These are phyloP conservation scores for Globisporangium spiculum DNA, from an alignment of 352 stramenopile genomes.

Conservation along the genomic window DNA sequence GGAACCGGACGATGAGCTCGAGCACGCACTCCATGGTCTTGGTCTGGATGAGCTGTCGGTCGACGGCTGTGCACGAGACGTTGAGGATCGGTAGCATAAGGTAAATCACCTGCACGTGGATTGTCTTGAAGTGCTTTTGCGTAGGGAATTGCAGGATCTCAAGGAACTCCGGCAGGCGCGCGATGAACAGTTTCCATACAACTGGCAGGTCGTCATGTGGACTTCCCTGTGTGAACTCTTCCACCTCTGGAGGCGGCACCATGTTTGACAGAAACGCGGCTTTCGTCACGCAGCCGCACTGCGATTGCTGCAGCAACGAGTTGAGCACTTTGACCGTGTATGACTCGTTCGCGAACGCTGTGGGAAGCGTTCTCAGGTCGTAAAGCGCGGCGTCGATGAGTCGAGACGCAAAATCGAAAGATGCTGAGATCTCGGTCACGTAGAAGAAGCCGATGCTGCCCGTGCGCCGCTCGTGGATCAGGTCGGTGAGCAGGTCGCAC, in stretches of 20 bases:
- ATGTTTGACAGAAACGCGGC: slow-evolving; percentile 26
- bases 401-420: slow-evolving; percentile 24
- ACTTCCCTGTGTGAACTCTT: slow-evolving; percentile 28
- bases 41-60: slow-evolving; percentile 36
- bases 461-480: slow-evolving; percentile 68
- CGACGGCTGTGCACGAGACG: slow-evolving; percentile 57
- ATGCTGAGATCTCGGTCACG: slow-evolving; percentile 36
- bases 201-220: slow-evolving; percentile 55
- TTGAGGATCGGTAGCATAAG: slow-evolving; percentile 76
- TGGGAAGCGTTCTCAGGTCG: slow-evolving; percentile 51
- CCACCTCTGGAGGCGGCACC: slow-evolving; percentile 2
- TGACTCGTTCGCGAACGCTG: slow-evolving; percentile 66
- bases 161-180: slow-evolving; percentile 39
- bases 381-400: slow-evolving; percentile 43
- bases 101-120: slow-evolving; percentile 71
- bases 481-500: slow-evolving; percentile 71
- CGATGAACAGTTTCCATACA: slow-evolving; percentile 63
- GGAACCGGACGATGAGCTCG: slow-evolving; percentile 90
- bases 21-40: slow-evolving; percentile 57
- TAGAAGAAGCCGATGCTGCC: slow-evolving; percentile 55
- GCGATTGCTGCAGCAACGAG: slow-evolving; percentile 63
- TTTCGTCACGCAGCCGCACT: slow-evolving; percentile 73
- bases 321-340: slow-evolving; percentile 77
- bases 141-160: slow-evolving; percentile 26
- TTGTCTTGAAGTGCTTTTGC: slow-evolving; percentile 44